Evolutionary conservation across 2,329 filamentous ascomycete genomes (phyloP).

Genomic region (Alternaria sp.): DNA sequence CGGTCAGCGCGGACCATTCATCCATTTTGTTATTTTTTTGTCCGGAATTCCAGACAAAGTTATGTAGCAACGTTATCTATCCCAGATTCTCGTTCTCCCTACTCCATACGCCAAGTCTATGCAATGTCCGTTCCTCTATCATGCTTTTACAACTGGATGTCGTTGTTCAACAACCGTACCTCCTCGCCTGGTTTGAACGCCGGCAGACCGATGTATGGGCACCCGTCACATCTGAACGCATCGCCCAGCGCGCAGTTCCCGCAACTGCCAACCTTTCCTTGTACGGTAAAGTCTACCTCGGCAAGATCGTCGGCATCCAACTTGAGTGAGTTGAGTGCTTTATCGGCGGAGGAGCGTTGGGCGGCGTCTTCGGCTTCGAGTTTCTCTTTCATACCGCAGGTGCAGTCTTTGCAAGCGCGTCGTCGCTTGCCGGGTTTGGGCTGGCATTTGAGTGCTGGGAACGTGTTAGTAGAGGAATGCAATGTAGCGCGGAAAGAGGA

Average conservation of each 20-base stretch:
- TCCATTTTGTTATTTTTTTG: neutral
- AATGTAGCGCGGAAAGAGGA: constrained; percentile 1
- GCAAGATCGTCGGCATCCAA: constrained; percentile 79
- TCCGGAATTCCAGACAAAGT: neutral
- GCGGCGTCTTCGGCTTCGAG: constrained; percentile 84
- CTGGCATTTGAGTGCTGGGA: constrained; percentile 79
- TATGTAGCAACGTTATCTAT: constrained; percentile 10
- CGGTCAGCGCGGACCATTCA: neutral
- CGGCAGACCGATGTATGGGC: constrained; percentile 88
- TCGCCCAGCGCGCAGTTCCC: constrained; percentile 94
- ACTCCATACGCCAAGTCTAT: constrained; percentile 12
- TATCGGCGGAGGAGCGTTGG: constrained; percentile 71
- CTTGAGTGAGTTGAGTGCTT: constrained; percentile 71
- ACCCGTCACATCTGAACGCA: constrained; percentile 71
- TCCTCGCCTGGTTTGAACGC: constrained; percentile 98
- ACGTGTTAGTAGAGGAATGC: constrained; percentile 18
- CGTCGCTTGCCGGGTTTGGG: constrained; percentile 88
- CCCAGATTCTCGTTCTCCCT: neutral
- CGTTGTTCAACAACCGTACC: constrained; percentile 84
- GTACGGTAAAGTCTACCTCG: constrained; percentile 96
- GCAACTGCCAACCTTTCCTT: constrained; percentile 94
- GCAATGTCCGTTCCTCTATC: neutral
- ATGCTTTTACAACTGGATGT: constrained; percentile 73
- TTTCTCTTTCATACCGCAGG: constrained; percentile 86
- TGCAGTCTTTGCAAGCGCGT: constrained; percentile 97